Conservation (phyloP, 2,329 filamentous ascomycete genomes). For the Ophioceras dolichostomum region DNA sequence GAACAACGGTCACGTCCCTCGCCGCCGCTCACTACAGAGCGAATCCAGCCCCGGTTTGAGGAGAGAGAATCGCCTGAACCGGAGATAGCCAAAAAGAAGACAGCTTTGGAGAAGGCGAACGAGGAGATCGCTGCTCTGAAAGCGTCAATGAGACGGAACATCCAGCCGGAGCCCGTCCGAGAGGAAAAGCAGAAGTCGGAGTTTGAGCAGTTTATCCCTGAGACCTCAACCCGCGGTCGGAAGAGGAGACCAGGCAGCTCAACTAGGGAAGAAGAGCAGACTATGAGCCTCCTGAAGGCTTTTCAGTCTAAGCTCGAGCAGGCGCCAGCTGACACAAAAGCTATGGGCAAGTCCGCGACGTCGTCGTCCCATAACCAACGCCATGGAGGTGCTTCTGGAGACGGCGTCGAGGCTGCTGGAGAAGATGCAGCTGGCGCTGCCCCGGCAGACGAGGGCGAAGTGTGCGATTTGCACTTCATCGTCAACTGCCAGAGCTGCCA, state of each 20-base stretch:
- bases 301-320: constrained; percentile 69
- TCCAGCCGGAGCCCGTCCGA: constrained; percentile 33
- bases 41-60: constrained; percentile 1
- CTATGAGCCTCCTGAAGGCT: constrained; percentile 60
- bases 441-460: constrained; percentile 41
- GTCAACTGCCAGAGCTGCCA: constrained; percentile 87
- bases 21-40: background rate
- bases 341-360: too few relatives aligned
- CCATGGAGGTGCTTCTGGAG: too few relatives aligned
- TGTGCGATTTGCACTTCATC: constrained; percentile 94
- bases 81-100: constrained; percentile 23
- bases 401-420: constrained; percentile 17
- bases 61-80: constrained; percentile 20
- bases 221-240: constrained; percentile 56
- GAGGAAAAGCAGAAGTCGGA: constrained; percentile 53
- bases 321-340: constrained; percentile 27
- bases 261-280: constrained; percentile 46
- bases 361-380: too few relatives aligned
- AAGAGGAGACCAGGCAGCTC: constrained; percentile 51
- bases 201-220: constrained; percentile 62
- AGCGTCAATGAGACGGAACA: constrained; percentile 64
- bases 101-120: constrained; percentile 56
- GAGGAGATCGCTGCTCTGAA: constrained; percentile 72
- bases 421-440: constrained; percentile 5
- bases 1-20: background rate